Percentiles rank a stretch among this genome's conserved stretches.
Evolutionary conservation across 768 basidiomycete genomes (phyloP).

Genomic region (Leccinellum rugosiceps): DNA sequence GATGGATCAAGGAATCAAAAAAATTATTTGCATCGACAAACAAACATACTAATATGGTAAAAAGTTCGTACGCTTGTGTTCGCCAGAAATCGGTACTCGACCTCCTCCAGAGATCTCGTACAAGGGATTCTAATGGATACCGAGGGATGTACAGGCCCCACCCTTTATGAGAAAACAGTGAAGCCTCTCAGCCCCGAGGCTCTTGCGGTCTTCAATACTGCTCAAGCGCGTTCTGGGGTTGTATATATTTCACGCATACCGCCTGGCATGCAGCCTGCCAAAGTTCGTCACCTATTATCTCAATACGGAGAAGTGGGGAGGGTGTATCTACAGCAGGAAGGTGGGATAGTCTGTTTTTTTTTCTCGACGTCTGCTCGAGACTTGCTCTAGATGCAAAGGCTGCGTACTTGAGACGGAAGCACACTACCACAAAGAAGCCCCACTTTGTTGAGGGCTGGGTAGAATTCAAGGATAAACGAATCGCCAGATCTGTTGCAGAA

Average conservation of each 20-base stretch:
- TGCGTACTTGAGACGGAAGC: constrained; percentile 80
- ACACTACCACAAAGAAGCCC: constrained; percentile 78
- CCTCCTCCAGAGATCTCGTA: too few relatives aligned
- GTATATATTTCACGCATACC: constrained; percentile 96
- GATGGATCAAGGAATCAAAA: too few relatives aligned
- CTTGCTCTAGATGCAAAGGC: constrained; percentile 66
- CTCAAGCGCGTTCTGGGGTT: constrained; percentile 76
- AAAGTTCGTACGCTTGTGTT: too few relatives aligned
- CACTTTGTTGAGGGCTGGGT: constrained; percentile 98
- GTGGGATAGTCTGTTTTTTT: constrained; percentile 37
- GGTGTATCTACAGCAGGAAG: constrained; percentile 92
- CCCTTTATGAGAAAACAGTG: constrained; percentile 43
- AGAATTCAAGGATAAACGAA: constrained; percentile 91
- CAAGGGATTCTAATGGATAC: constrained; percentile 31
- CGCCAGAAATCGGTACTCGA: too few relatives aligned
- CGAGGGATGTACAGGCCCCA: constrained; percentile 55
- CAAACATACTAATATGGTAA: too few relatives aligned
- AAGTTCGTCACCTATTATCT: constrained; percentile 91
- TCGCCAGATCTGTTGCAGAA: constrained; percentile 85
- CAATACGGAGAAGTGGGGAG: constrained; percentile 87
- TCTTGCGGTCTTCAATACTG: constrained; percentile 68
- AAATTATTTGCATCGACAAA: too few relatives aligned
- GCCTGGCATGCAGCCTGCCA: constrained; percentile 95
- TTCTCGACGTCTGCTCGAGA: neutral
- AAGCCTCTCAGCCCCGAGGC: constrained; percentile 76